Evolutionary conservation across 169 alveolate species (phyloP).

Genomic region (Plasmodium inui): DNA sequence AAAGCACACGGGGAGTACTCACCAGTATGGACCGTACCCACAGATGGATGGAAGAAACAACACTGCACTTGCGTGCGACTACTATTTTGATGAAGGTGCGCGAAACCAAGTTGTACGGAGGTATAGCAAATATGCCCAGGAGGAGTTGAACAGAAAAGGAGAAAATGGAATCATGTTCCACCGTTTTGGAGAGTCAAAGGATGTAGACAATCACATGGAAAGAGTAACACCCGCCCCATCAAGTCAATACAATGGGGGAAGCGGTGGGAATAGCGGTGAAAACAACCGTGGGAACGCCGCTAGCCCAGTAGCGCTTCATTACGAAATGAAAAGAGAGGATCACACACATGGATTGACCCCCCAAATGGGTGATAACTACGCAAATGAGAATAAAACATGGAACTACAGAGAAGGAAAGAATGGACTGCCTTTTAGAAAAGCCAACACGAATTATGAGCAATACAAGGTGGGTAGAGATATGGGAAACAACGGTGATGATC

Average conservation of each 20-base stretch:
- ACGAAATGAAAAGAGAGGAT: not conserved
- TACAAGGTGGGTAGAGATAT: not conserved
- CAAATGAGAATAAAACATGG: not conserved
- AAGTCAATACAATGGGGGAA: not conserved
- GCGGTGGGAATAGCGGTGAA: not conserved
- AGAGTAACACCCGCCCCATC: not conserved
- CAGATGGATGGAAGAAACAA: not conserved
- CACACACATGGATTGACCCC: not conserved
- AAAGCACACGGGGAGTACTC: not conserved
- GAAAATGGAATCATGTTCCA: not conserved
- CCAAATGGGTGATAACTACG: not conserved
- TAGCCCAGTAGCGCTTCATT: not conserved
- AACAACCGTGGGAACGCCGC: not conserved
- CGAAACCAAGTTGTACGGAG: not conserved
- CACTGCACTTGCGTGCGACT: not conserved
- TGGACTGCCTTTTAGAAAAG: not conserved
- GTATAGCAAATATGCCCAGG: not conserved
- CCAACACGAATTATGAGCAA: slow-evolving; percentile 25
- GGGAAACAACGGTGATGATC: not conserved
- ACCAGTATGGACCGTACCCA: not conserved
- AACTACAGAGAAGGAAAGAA: not conserved
- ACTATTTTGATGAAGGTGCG: not conserved
- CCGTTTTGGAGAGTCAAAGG: not conserved
- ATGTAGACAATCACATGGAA: not conserved
- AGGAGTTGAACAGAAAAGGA: not conserved